Conservation (phyloP, 1,139 yeast genomes). For the Suhomyces yuchorum region DNA sequence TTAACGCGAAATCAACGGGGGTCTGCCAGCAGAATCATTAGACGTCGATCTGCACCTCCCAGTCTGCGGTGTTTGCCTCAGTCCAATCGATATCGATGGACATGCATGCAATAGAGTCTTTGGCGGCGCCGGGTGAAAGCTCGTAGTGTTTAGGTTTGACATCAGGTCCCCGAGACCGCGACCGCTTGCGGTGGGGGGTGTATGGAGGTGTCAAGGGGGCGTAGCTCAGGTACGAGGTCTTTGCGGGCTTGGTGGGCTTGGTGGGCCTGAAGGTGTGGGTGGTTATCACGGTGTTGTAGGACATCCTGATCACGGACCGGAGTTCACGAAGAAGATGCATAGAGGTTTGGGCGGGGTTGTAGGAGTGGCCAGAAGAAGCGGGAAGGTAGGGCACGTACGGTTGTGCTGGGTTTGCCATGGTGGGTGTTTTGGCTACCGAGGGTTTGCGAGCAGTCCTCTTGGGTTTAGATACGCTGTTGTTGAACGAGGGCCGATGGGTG, state of each 20-base stretch:
- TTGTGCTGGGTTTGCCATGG: not conserved
- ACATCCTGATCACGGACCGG: conserved; percentile 5
- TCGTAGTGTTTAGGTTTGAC: not conserved
- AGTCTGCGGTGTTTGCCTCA: conserved; percentile 1
- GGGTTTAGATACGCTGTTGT: not conserved
- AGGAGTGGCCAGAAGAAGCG: not conserved
- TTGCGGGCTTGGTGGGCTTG: conserved; percentile 1
- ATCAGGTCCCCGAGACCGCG: not conserved
- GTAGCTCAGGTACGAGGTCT: not conserved
- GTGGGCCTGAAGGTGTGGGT: not conserved
- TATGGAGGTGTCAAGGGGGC: conserved; percentile 4
- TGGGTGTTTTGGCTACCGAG: not conserved
- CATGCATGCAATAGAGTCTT: conserved; percentile 9
- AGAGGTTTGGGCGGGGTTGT: conserved; percentile 1
- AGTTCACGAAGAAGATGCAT: conserved; percentile 7
- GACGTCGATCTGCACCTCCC: conserved; percentile 10
- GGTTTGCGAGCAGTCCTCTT: not conserved
- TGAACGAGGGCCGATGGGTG: not conserved
- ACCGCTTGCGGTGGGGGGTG: conserved; percentile 3
- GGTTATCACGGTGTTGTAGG: conserved; percentile 6
- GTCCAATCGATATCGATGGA: conserved; percentile 12
- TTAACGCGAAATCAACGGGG: not conserved
- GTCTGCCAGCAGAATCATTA: conserved; percentile 13
- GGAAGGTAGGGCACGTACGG: not conserved
- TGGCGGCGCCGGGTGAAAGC: not conserved